Evolutionary conservation across 768 basidiomycete species (phyloP).

Genomic region (Paxillus rubicundulus): DNA sequence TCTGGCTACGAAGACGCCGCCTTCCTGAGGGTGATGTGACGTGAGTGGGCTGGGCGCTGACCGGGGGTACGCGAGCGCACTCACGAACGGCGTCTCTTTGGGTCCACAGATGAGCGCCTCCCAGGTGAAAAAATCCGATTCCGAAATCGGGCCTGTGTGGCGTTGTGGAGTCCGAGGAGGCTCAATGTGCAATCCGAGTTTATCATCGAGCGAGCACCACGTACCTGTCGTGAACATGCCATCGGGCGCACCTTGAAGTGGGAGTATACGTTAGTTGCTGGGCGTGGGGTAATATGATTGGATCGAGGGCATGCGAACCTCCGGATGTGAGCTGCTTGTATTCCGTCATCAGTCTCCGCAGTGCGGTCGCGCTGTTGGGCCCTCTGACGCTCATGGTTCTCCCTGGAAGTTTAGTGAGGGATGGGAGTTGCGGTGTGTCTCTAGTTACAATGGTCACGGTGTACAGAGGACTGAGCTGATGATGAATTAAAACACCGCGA

Average conservation of each 20-base stretch:
- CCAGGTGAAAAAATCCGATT: constrained; percentile 95
- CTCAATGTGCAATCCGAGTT: too few relatives aligned
- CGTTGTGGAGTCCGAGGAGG: neutral
- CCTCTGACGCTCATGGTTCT: constrained; percentile 50
- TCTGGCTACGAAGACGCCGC: constrained; percentile 90
- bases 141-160: constrained; percentile 73
- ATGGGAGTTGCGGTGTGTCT: neutral
- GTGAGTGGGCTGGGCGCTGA: neutral
- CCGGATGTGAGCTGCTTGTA: constrained; percentile 83
- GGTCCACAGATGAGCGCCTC: constrained; percentile 93
- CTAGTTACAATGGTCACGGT: too few relatives aligned
- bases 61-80: constrained; percentile 17
- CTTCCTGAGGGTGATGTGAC: constrained; percentile 58
- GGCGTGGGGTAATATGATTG: too few relatives aligned
- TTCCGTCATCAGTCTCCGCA: constrained; percentile 88
- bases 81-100: constrained; percentile 90
- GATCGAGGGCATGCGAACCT: constrained; percentile 40
- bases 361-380: constrained; percentile 64
- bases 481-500: constrained; percentile 5
- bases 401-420: too few relatives aligned
- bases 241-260: constrained; percentile 70
- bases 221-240: constrained; percentile 93
- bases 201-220: neutral
- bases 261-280: neutral
- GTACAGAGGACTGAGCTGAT: too few relatives aligned